Evolutionary conservation across 192 early-diverging fungal species (phyloP).

Genomic region (Backusella tarrabulga): DNA sequence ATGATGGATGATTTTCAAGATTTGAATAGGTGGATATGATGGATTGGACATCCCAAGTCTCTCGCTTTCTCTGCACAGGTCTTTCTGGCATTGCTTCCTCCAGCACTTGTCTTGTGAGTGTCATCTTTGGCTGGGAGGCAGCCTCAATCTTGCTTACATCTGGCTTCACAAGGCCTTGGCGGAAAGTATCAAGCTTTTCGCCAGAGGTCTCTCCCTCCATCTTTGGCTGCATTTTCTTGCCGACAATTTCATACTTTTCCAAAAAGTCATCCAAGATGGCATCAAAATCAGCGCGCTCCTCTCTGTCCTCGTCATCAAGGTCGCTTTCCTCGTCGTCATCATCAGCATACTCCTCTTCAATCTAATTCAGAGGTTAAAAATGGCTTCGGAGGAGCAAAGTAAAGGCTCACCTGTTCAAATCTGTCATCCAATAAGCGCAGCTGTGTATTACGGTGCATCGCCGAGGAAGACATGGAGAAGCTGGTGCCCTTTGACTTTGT

Average conservation of each 20-base stretch:
- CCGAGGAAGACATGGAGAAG: constrained; percentile 91
- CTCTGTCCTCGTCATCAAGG: constrained; percentile 47
- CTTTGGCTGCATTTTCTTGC: constrained; percentile 62
- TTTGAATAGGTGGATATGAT: constrained; percentile 91
- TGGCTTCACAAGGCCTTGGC: constrained; percentile 48
- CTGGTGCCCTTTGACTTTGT: constrained; percentile 43
- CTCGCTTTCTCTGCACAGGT: constrained; percentile 53
- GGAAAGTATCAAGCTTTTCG: constrained; percentile 61
- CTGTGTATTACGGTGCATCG: constrained; percentile 90
- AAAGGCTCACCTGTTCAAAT: constrained; percentile 73
- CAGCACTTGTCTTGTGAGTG: constrained; percentile 9
- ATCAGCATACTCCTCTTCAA: constrained; percentile 58
- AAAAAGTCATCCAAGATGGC: constrained; percentile 75
- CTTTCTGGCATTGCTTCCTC: constrained; percentile 39
- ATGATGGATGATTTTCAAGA: constrained; percentile 87
- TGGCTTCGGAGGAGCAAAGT: not conserved
- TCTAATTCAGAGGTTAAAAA: constrained; percentile 23
- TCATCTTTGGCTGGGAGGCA: constrained; percentile 16
- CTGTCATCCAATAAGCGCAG: constrained; percentile 90
- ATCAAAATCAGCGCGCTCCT: constrained; percentile 71
- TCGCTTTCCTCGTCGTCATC: constrained; percentile 57
- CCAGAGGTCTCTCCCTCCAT: constrained; percentile 62
- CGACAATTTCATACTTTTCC: constrained; percentile 73
- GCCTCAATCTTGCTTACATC: constrained; percentile 36
- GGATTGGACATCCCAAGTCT: constrained; percentile 91